phyloP scores from a whole-genome alignment of 1,284 basidiomycete species.

The Gymnopus androsaceus region DNA sequence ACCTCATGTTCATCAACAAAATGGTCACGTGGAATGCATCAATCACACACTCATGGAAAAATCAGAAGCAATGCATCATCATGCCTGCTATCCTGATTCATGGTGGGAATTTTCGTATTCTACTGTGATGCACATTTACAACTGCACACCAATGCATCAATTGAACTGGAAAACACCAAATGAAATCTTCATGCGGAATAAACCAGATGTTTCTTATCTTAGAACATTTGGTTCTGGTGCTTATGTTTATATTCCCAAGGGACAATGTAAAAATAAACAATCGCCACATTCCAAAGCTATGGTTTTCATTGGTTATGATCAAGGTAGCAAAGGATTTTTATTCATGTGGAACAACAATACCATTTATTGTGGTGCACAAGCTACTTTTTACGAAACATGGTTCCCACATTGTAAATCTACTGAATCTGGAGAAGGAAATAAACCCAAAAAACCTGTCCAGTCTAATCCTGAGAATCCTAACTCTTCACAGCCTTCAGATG shows the following conservation, averaged over 20 bases:
- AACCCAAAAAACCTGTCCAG: conserved; percentile 7
- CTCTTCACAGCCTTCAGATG: too few relatives aligned
- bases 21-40: conserved; percentile 16
- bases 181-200: conserved; percentile 7
- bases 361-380: conserved; percentile 19
- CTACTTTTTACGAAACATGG: conserved; percentile 23
- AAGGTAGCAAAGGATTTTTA: conserved; percentile 19
- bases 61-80: conserved; percentile 22
- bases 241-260: conserved; percentile 16
- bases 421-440: not conserved
- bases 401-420: conserved; percentile 20
- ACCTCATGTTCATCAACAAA: conserved; percentile 16
- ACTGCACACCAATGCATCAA: not conserved
- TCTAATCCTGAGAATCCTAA: conserved; percentile 10
- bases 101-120: conserved; percentile 29
- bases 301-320: conserved; percentile 18
- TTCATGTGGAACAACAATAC: conserved; percentile 25
- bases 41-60: conserved; percentile 15
- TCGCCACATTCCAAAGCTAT: conserved; percentile 21
- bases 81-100: conserved; percentile 24
- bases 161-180: not conserved
- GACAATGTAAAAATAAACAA: conserved; percentile 18
- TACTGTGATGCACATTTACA: conserved; percentile 27
- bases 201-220: conserved; percentile 23
- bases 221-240: conserved; percentile 24